A percentile compares a stretch with the other conserved stretches of the same genome.
Conservation (phyloP, 1,284 basidiomycete species). For the Ustilago xerochloae region DNA sequence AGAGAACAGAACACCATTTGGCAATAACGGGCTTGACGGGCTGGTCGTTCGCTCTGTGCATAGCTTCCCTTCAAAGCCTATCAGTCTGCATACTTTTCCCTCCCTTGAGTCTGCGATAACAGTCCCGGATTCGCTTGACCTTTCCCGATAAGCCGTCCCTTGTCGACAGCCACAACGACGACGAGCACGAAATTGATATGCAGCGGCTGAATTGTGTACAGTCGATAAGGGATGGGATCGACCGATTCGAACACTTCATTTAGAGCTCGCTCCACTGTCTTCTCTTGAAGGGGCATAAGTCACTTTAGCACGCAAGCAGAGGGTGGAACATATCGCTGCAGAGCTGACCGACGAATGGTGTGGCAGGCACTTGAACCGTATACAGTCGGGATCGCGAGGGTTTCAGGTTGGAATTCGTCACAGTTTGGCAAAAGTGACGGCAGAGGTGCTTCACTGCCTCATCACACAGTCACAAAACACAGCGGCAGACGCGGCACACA, state of each 20-base stretch:
- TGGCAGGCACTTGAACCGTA: background rate
- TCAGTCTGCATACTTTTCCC: background rate
- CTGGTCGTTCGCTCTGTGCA: conserved; percentile 1
- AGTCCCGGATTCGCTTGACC: background rate
- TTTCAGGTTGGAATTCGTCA: conserved; percentile 17
- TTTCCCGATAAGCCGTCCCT: background rate
- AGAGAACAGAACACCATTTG: background rate
- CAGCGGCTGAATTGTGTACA: no score
- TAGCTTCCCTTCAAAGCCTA: background rate
- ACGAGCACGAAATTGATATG: no score
- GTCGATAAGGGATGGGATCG: background rate
- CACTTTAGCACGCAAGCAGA: conserved; percentile 15
- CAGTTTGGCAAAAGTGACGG: conserved; percentile 2
- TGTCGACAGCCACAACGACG: background rate
- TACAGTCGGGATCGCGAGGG: background rate
- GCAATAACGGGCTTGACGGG: conserved; percentile 32
- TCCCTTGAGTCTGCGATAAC: background rate
- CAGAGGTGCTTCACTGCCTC: background rate
- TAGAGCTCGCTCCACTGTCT: background rate
- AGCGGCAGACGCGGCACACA: background rate
- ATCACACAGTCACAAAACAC: background rate
- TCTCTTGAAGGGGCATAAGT: background rate
- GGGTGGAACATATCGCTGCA: background rate
- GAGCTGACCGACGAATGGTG: background rate
- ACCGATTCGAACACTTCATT: background rate